Percentiles rank a stretch among this genome's conserved stretches.
Evolutionary conservation across 306 rosid species (phyloP).

Genomic region (Psophocarpus tetragonolobus): DNA sequence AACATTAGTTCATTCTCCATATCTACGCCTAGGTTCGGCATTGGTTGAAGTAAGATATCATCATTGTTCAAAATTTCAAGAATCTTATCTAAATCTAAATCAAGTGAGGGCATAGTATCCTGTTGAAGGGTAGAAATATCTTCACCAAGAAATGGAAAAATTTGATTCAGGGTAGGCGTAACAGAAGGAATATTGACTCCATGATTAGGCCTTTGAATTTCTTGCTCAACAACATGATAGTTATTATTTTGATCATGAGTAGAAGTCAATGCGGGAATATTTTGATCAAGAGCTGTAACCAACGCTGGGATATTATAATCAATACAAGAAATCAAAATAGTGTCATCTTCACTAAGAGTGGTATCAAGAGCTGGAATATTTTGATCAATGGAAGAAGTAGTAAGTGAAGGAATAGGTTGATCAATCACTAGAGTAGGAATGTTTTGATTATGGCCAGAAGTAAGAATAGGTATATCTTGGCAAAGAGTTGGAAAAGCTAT

Average conservation of each 20-base stretch:
- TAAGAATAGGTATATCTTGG: background rate
- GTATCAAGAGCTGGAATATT: no score
- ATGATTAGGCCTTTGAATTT: background rate
- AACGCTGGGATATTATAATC: background rate
- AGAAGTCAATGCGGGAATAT: background rate
- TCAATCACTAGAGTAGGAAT: background rate
- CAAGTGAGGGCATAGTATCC: background rate
- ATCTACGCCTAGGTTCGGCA: constrained; percentile 1
- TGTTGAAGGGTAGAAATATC: background rate
- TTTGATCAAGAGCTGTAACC: background rate
- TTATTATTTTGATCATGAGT: background rate
- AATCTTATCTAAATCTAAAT: background rate
- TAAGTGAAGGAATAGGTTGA: background rate
- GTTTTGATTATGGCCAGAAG: background rate
- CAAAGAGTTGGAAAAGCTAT: background rate
- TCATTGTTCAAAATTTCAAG: background rate
- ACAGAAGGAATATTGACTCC: background rate
- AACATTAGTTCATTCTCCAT: constrained; percentile 46
- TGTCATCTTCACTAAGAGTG: background rate
- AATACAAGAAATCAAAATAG: background rate
- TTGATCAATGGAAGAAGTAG: background rate
- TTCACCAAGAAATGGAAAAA: background rate
- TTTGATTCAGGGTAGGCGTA: background rate
- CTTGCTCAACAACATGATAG: background rate
- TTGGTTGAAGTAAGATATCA: background rate